Conservation (phyloP, 148 eudicot species). For the Cornus controversa region DNA sequence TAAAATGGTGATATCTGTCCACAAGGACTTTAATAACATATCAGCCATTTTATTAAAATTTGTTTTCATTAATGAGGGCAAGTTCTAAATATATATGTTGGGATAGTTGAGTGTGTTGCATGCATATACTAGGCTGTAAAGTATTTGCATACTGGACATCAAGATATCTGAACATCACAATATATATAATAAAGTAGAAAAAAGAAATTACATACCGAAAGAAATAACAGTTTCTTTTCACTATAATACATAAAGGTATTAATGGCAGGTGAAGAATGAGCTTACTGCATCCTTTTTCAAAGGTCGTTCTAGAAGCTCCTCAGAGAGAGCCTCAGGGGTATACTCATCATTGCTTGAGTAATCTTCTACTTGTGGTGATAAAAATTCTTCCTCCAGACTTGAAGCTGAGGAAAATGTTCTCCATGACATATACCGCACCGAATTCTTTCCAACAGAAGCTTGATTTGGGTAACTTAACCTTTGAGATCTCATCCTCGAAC, state of each 20-base stretch:
- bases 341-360: slow-evolving; percentile 28
- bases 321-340: slow-evolving; percentile 23
- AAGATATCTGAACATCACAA: neutral
- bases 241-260: neutral
- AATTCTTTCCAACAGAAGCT: slow-evolving; percentile 20
- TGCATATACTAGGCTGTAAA: slow-evolving; percentile 2
- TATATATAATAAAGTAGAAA: neutral
- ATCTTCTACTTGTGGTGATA: slow-evolving; percentile 37
- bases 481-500: slow-evolving; percentile 20
- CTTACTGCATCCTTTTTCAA: slow-evolving; percentile 54
- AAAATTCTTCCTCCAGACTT: slow-evolving; percentile 50
- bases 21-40: neutral
- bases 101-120: neutral
- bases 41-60: neutral
- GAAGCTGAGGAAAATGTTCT: slow-evolving; percentile 36
- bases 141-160: neutral
- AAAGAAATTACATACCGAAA: no score
- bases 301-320: slow-evolving; percentile 36
- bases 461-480: slow-evolving; percentile 24
- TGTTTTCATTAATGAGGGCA: neutral
- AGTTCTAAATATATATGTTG: neutral
- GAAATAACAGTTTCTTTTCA: no score
- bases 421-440: slow-evolving; percentile 18
- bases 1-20: neutral
- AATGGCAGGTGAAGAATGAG: slow-evolving; percentile 3